These are phyloP conservation scores for Phytopythium montanum DNA, from an alignment of 352 stramenopile species.

Conservation along the genomic window DNA sequence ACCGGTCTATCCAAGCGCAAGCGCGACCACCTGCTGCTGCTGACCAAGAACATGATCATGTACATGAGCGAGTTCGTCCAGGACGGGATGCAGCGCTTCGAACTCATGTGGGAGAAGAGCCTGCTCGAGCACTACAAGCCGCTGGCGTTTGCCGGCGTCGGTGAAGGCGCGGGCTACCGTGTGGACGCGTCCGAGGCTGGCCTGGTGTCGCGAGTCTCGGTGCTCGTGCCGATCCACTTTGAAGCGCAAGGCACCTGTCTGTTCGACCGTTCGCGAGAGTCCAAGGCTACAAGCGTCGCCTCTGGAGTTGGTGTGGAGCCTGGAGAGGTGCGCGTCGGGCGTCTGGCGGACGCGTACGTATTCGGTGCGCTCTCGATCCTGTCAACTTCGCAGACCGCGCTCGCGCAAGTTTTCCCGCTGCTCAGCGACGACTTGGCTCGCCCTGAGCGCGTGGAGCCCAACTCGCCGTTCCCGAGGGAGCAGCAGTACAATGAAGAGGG, in stretches of 20 bases:
- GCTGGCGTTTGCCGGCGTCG: conserved; percentile 67
- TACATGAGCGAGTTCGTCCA: conserved; percentile 84
- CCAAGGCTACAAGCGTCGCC: conserved; percentile 29
- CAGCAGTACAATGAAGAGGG: conserved; percentile 88
- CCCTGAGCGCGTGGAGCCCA: conserved; percentile 58
- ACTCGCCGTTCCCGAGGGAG: conserved; percentile 46
- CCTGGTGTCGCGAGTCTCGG: conserved; percentile 62
- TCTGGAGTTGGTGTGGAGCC: conserved; percentile 71
- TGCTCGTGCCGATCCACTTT: conserved; percentile 79
- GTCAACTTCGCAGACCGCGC: conserved; percentile 65
- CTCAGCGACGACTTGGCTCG: conserved; percentile 56
- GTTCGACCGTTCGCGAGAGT: conserved; percentile 71
- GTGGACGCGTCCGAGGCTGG: conserved; percentile 55
- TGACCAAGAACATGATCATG: conserved; percentile 85
- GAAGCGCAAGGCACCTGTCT: conserved; percentile 74
- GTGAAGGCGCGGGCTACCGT: conserved; percentile 63
- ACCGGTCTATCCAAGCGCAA: conserved; percentile 61
- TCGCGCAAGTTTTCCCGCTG: conserved; percentile 74
- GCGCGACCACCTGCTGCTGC: conserved; percentile 68
- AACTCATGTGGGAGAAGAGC: conserved; percentile 84
- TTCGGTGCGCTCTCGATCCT: conserved; percentile 82
- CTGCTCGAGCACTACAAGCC: conserved; percentile 78
- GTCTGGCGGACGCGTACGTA: conserved; percentile 73
- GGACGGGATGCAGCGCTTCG: conserved; percentile 72
- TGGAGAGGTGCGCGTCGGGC: conserved; percentile 57